Evolutionary conservation across 2,329 filamentous ascomycete species (phyloP), one percentile per base, ranked within the genome.

Genomic region (Monilinia fructigena): DNA sequence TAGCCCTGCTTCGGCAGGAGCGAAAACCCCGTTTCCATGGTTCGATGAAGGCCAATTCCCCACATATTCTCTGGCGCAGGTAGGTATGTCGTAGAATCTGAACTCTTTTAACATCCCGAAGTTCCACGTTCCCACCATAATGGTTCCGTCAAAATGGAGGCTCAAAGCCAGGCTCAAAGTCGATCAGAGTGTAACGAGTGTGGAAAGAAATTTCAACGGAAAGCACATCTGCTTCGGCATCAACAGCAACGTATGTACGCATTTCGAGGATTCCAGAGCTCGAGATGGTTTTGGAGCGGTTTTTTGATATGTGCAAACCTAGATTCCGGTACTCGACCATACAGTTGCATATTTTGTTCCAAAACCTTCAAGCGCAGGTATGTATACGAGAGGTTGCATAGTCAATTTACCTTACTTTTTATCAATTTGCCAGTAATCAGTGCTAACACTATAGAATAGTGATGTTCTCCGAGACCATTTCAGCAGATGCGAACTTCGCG

Each of bases 341-440:
- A 74, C 67, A 73, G 71, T 58, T 76, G 75, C 69, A 73, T 72
- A 70, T 76, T 76, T 65, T 76, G 75, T 69, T 70, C 72, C 65
- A 76, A 76, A 66, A 75, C 73, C 10, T 76, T 76, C 71, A 76
- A 76, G 63, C 74, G 75, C 67, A 76, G 74, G 75, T 71, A 70
- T 47, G 68, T 55, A 38, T n/a, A 28, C 65, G n/a, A 48, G 52
- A 28, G 14, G 20, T 38, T 35, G 16, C 31, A 63, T 10, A 40
- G 31, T 2, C 4, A 16, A 16, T 16, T 35, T 31, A 20, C 60
- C 48, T 7, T 42, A 5, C 5, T 35, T 42, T 42, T 20, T 31
- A 40, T n/a, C 48, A 53, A 58, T n/a, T 40, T 14, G 20, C 2
- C 16, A 42, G 16, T 28, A 26, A 14, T 40, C 8, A 4, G 18